Conservation (phyloP, 768 basidiomycete species). For the Psilocybe cyanescens region DNA sequence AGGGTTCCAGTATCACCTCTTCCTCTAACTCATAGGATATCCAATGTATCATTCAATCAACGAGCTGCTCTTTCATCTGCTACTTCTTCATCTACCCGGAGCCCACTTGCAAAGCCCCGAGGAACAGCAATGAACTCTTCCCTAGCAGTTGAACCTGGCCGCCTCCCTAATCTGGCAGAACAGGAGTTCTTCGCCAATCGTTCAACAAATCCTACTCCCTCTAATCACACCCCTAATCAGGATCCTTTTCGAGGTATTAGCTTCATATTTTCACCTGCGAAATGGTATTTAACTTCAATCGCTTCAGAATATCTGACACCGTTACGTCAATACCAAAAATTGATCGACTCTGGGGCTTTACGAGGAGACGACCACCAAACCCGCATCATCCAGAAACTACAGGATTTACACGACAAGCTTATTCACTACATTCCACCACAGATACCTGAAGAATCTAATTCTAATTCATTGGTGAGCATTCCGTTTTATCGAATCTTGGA, state of each 20-base stretch:
- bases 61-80: constrained; percentile 22
- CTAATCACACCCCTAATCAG: constrained; percentile 20
- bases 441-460: constrained; percentile 46
- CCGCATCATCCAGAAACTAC: constrained; percentile 80
- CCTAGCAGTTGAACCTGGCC: constrained; percentile 32
- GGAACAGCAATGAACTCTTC: constrained; percentile 39
- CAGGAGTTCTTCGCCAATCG: constrained; percentile 23
- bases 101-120: constrained; percentile 18
- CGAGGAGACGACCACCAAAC: constrained; percentile 84
- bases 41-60: constrained; percentile 17
- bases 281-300: constrained; percentile 5
- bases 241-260: constrained; percentile 22
- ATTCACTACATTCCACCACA: constrained; percentile 70
- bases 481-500: constrained; percentile 9
- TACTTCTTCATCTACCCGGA: constrained; percentile 16
- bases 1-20: constrained; percentile 25
- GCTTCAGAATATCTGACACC: constrained; percentile 41
- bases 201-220: constrained; percentile 14
- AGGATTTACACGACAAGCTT: constrained; percentile 77
- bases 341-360: constrained; percentile 53
- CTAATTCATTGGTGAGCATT: constrained; percentile 43
- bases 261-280: constrained; percentile 3
- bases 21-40: constrained; percentile 15
- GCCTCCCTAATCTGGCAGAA: constrained; percentile 28
- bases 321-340: constrained; percentile 46